phyloP scores from a whole-genome alignment of 2,329 filamentous ascomycete genomes.

The Neonectria neomacrospora region DNA sequence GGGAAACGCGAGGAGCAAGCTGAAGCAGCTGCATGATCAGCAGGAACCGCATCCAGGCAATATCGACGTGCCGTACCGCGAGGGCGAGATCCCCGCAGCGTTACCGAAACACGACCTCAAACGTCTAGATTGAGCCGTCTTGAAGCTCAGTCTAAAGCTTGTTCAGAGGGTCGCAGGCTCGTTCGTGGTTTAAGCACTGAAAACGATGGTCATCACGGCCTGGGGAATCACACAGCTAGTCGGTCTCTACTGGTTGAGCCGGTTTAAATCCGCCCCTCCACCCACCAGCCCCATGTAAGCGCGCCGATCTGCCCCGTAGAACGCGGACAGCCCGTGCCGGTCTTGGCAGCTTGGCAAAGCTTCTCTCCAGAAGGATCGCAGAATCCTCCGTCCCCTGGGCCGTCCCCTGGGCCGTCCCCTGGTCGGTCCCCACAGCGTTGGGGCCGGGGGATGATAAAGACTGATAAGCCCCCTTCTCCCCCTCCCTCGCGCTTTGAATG shows the following conservation, averaged over 20 bases:
- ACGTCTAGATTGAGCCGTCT: neutral
- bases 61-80: too few relatives aligned
- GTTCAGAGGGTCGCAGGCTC: neutral
- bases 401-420: too few relatives aligned
- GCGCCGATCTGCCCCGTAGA: slow-evolving; percentile 11
- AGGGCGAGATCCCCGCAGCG: neutral
- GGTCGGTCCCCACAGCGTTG: neutral
- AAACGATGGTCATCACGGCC: neutral
- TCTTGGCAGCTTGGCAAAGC: slow-evolving; percentile 18
- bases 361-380: slow-evolving; percentile 8
- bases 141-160: neutral
- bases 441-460: neutral
- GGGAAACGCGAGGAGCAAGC: neutral
- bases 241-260: neutral
- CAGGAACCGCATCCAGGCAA: too few relatives aligned
- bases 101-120: neutral
- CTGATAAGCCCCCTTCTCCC: neutral
- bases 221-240: neutral
- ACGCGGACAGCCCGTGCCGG: slow-evolving; percentile 15
- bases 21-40: neutral
- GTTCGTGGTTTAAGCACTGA: neutral
- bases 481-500: too few relatives aligned
- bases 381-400: neutral
- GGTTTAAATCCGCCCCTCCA: slow-evolving; percentile 6
- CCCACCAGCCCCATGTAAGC: neutral